Percentiles rank a stretch among this genome's conserved stretches.
phyloP scores from a whole-genome alignment of 1,284 basidiomycete genomes.

The Ustilago vetiveriae region DNA sequence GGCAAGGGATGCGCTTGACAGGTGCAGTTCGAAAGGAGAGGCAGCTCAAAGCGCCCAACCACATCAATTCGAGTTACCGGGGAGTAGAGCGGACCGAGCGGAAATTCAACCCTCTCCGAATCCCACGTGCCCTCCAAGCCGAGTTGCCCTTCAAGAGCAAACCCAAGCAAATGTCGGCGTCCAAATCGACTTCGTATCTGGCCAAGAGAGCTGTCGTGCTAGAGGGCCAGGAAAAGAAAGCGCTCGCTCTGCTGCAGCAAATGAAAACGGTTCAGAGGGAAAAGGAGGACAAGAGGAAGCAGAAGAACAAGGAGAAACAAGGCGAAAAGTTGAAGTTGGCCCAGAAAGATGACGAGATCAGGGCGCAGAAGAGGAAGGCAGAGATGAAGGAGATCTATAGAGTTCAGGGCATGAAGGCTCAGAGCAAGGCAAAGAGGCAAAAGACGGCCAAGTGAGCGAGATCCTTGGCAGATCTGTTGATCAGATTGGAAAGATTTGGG shows the following conservation, averaged over 20 bases:
- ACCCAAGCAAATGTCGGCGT: constrained; percentile 79
- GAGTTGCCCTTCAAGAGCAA: constrained; percentile 91
- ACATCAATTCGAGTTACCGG: constrained; percentile 89
- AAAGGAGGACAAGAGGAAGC: constrained; percentile 80
- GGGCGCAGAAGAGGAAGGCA: constrained; percentile 58
- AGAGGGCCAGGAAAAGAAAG: constrained; percentile 92
- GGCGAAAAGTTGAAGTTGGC: constrained; percentile 37
- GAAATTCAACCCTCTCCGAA: constrained; percentile 88
- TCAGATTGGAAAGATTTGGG: no score
- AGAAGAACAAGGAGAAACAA: constrained; percentile 44
- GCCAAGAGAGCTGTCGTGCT: constrained; percentile 79
- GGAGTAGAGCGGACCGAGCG: constrained; percentile 74
- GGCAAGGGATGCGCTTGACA: constrained; percentile 88
- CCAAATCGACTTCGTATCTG: constrained; percentile 71
- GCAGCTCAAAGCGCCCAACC: constrained; percentile 79
- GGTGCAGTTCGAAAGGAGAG: constrained; percentile 88
- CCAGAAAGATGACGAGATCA: constrained; percentile 38
- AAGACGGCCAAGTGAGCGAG: constrained; percentile 40
- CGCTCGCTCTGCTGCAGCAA: constrained; percentile 91
- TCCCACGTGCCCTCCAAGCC: constrained; percentile 88
- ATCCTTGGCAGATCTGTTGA: no score
- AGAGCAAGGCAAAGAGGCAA: constrained; percentile 52
- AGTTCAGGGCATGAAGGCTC: constrained; percentile 54
- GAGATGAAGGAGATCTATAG: constrained; percentile 61
- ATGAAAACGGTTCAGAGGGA: constrained; percentile 91